These are phyloP conservation scores for Helotiales sp. DNA, from an alignment of 2,329 filamentous ascomycete species.

Conservation along the genomic window DNA sequence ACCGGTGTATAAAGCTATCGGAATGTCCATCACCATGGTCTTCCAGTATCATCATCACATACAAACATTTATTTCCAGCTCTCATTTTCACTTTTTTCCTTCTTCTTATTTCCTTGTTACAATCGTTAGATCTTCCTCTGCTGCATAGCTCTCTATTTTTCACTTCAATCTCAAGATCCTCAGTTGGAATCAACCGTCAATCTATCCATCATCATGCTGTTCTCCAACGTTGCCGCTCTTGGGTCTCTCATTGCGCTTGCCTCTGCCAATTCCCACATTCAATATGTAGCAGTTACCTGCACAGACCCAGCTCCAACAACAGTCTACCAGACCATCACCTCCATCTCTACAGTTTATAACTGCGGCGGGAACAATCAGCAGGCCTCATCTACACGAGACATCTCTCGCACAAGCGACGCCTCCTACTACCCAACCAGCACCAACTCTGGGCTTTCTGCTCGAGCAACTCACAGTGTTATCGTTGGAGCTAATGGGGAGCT, in stretches of 20 bases:
- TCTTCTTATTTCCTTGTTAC: conserved; percentile 20
- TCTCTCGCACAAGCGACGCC: not conserved
- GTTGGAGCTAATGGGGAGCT: conserved; percentile 7
- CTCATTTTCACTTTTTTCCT: conserved; percentile 10
- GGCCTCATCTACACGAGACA: not conserved
- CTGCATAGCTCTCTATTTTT: not conserved
- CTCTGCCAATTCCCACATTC: conserved; percentile 13
- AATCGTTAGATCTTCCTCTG: conserved; percentile 16
- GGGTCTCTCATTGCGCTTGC: conserved; percentile 14
- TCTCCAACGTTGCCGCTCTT: conserved; percentile 21
- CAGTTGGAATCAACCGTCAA: not conserved
- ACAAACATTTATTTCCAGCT: not conserved
- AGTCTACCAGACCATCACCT: conserved; percentile 16
- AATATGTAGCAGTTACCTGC: conserved; percentile 13
- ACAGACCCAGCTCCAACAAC: conserved; percentile 16
- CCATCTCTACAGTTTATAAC: conserved; percentile 16
- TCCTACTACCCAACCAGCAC: not conserved
- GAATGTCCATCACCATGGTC: not conserved
- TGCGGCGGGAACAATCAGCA: conserved; percentile 7
- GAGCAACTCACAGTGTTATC: conserved; percentile 9
- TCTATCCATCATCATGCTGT: conserved; percentile 23
- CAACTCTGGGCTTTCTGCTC: not conserved
- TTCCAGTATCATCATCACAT: conserved; percentile 11
- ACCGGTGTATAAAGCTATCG: not conserved
- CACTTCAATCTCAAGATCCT: not conserved